Evolutionary conservation across 306 rosid genomes (phyloP), one percentile per base, ranked within the genome.

Genomic region (Trifolium repens): DNA sequence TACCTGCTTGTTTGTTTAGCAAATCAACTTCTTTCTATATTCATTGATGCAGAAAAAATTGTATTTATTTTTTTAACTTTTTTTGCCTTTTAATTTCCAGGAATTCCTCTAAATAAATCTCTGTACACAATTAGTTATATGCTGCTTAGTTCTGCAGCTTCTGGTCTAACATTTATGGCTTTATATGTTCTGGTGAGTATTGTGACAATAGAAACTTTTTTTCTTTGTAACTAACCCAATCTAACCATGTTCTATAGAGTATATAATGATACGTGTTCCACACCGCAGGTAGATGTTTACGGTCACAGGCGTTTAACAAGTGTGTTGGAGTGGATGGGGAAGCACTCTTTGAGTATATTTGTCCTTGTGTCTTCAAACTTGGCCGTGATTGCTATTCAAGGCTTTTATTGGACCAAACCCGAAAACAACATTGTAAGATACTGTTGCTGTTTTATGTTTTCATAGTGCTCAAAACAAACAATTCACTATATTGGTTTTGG

Each of bases 321-420:
- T 72, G 74, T 74, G 78, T 72, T 90, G 74, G 96, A 94, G 71
- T 94, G 98, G 98, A 88, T 90, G 91, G 98, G 98, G 86, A 84
- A 83, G 71, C 96, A 91, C 83, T 69, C 98, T 9, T 72, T 94
- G 79, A 83, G 88, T 72, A 90, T 91, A 70, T 94, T 89, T 72
- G 86, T 91, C 44, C 47, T 94, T 5, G 79, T 91, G 30, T 73
- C 91, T 62, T 94, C 98, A 40, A 91, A 94, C 92, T 74, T 94
- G 64, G 89, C 78, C 24, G 71, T 94, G 24, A 86, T 90, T 42
- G 89, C 84, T 27, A 63, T 87, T 57, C 97, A 91, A 82, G 98
- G 98, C 73, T 88, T 91, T 79, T 91, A 90, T 81, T 90, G 85
- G 89, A 67, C 3, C 4, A 57, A 74, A 60, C 90, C 94, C 44